Percentiles rank a stretch among this genome's conserved stretches.
phyloP scores from a whole-genome alignment of 1,284 basidiomycete species.

The Somion occarium region DNA sequence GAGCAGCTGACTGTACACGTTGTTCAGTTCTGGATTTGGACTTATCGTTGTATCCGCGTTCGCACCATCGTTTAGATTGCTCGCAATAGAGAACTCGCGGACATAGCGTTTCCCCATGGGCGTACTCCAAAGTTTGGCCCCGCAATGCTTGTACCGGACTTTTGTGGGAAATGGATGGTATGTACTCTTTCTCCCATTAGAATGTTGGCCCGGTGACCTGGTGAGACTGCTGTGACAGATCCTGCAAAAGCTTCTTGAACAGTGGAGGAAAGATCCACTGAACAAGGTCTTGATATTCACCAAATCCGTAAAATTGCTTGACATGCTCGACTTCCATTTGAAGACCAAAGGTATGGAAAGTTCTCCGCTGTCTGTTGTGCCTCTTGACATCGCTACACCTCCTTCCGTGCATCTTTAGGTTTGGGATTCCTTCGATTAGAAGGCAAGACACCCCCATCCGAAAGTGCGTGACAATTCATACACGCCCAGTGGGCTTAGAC shows the following conservation, averaged over 20 bases:
- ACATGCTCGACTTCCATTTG: constrained; percentile 74
- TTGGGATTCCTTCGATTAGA: constrained; percentile 71
- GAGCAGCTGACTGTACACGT: constrained; percentile 9
- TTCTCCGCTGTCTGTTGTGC: not conserved
- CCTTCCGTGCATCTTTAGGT: constrained; percentile 29
- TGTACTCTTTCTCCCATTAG: constrained; percentile 21
- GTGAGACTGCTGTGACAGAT: constrained; percentile 37
- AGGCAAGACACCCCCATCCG: constrained; percentile 59
- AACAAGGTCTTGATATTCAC: constrained; percentile 88
- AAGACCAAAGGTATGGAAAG: constrained; percentile 38
- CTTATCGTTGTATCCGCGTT: not conserved
- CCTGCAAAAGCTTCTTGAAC: constrained; percentile 56
- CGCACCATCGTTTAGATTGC: constrained; percentile 33
- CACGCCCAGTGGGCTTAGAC: not conserved
- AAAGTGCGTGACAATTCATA: constrained; percentile 43
- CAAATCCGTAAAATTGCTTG: constrained; percentile 77
- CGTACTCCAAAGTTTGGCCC: constrained; percentile 54
- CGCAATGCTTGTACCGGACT: constrained; percentile 53
- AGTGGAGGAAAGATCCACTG: constrained; percentile 56
- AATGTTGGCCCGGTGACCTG: no score
- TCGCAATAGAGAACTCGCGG: constrained; percentile 55
- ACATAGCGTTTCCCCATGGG: constrained; percentile 51
- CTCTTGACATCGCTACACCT: not conserved
- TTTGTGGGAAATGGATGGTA: constrained; percentile 85
- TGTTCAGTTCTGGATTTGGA: not conserved